These are phyloP conservation scores for Trichoderma oligosporum DNA, from an alignment of 2,329 filamentous ascomycete species.

Conservation along the genomic window DNA sequence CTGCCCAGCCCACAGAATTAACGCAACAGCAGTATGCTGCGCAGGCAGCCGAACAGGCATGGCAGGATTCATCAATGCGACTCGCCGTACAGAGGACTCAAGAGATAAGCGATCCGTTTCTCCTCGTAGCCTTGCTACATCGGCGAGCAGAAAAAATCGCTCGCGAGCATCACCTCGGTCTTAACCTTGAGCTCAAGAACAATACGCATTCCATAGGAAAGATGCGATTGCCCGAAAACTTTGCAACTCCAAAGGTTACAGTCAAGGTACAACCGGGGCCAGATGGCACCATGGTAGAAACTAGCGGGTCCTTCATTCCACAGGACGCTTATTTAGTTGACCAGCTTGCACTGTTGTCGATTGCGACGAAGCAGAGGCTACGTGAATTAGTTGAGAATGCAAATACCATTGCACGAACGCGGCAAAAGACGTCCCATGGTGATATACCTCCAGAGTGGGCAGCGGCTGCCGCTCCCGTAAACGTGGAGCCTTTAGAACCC, in stretches of 20 bases:
- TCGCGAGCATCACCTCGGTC: conserved; percentile 52
- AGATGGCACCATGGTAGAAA: conserved; percentile 60
- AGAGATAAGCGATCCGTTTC: conserved; percentile 70
- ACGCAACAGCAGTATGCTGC: conserved; percentile 63
- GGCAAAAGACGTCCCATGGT: conserved; percentile 76
- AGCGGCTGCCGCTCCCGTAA: conserved; percentile 60
- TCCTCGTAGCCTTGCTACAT: conserved; percentile 60
- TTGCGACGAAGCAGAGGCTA: conserved; percentile 77
- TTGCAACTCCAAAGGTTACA: conserved; percentile 50
- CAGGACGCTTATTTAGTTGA: conserved; percentile 74
- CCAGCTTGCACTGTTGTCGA: conserved; percentile 75
- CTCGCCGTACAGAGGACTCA: conserved; percentile 59
- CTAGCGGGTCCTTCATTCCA: conserved; percentile 66
- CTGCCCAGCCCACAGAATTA: conserved; percentile 44
- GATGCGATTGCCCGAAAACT: conserved; percentile 48
- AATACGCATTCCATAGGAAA: conserved; percentile 42
- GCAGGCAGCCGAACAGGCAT: conserved; percentile 61
- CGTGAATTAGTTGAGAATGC: conserved; percentile 75
- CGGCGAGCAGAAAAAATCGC: conserved; percentile 57
- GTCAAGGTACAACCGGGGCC: conserved; percentile 55
- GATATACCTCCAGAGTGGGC: conserved; percentile 72
- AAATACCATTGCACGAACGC: conserved; percentile 62
- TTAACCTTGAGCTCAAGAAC: conserved; percentile 55
- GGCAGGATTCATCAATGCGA: conserved; percentile 61
- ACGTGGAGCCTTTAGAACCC: conserved; percentile 37